Conservation (phyloP, 169 alveolate species). For the Eimeria falciformis region DNA sequence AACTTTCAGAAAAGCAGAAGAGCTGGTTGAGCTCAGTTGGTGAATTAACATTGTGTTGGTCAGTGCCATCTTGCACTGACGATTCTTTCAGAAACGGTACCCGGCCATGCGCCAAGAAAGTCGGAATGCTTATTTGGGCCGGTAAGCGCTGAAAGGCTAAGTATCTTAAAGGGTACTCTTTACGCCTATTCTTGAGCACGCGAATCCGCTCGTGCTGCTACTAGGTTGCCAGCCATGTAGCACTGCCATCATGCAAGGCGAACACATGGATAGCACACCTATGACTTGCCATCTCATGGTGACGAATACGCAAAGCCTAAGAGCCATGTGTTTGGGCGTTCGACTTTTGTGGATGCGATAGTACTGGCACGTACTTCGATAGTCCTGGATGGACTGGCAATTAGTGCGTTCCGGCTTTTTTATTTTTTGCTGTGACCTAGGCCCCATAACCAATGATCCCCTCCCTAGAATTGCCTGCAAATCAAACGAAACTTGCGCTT, state of each 20-base stretch:
- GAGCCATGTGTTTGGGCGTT: background rate
- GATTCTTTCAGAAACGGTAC: slow-evolving; percentile 23
- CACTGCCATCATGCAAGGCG: too few relatives aligned
- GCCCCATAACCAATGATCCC: slow-evolving; percentile 23
- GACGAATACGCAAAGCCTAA: too few relatives aligned
- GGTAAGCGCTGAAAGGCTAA: slow-evolving; percentile 42
- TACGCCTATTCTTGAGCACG: too few relatives aligned
- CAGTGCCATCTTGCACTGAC: slow-evolving; percentile 21
- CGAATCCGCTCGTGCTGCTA: too few relatives aligned
- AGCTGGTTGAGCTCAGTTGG: background rate
- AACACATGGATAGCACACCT: too few relatives aligned
- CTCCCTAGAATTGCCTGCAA: slow-evolving; percentile 12
- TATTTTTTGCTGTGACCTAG: background rate
- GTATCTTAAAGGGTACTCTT: too few relatives aligned
- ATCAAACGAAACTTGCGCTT: slow-evolving; percentile 17
- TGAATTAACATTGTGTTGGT: slow-evolving; percentile 48
- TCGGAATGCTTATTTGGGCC: slow-evolving; percentile 52
- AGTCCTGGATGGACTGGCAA: too few relatives aligned
- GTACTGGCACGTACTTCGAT: background rate
- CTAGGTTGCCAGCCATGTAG: too few relatives aligned
- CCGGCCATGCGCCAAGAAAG: slow-evolving; percentile 62
- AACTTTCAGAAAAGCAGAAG: slow-evolving; percentile 24
- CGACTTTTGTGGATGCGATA: background rate
- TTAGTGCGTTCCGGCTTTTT: too few relatives aligned
- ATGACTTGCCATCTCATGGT: too few relatives aligned